Conservation (phyloP, 805 yeast genomes). For the Nakazawaea holstii region DNA sequence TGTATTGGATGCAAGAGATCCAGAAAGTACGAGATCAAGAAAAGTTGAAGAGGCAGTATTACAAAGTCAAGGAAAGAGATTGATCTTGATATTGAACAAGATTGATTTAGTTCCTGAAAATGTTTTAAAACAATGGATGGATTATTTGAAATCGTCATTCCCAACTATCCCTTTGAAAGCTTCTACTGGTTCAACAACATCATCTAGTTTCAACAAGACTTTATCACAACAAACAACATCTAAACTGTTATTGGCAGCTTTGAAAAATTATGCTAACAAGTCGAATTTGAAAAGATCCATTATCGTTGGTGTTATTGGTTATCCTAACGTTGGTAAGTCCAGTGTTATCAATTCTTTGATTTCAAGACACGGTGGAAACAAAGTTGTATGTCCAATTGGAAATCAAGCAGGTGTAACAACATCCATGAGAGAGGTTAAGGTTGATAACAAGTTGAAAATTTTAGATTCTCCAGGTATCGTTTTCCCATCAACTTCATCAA, state of each 20-base stretch:
- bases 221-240: constrained; percentile 71
- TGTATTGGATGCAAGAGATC: constrained; percentile 97
- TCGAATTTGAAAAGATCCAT: constrained; percentile 84
- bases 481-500: constrained; percentile 57
- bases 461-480: constrained; percentile 98
- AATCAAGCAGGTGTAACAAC: constrained; percentile 98
- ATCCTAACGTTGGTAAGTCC: constrained; percentile 96
- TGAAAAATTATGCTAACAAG: constrained; percentile 80
- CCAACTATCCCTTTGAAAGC: constrained; percentile 91
- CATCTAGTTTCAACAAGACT: constrained; percentile 66
- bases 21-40: constrained; percentile 88
- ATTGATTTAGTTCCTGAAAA: constrained; percentile 88
- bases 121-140: constrained; percentile 79
- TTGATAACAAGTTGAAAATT: constrained; percentile 83
- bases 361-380: constrained; percentile 67
- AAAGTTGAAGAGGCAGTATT: constrained; percentile 88
- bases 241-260: constrained; percentile 64
- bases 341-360: constrained; percentile 88
- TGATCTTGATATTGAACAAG: constrained; percentile 83
- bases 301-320: constrained; percentile 93
- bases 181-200: constrained; percentile 60
- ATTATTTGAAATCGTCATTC: constrained; percentile 71
- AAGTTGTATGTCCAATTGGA: constrained; percentile 90
- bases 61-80: constrained; percentile 73
- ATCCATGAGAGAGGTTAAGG: constrained; percentile 82